These are phyloP conservation scores for Moniliella sp. DNA, from an alignment of 1,284 basidiomycete genomes.

Conservation along the genomic window DNA sequence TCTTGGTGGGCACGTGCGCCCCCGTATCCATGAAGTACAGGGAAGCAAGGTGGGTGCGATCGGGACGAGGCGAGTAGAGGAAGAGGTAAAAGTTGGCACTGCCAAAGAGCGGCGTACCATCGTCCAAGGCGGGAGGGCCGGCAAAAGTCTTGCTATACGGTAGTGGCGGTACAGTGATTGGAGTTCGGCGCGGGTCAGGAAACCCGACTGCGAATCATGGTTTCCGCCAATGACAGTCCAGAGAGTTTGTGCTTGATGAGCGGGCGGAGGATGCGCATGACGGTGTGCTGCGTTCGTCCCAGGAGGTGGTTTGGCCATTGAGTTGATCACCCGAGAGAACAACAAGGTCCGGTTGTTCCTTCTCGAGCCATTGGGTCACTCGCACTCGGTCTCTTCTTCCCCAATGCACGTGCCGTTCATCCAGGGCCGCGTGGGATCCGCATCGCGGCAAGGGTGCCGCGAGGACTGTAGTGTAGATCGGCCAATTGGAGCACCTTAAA, in stretches of 20 bases:
- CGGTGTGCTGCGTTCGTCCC: slow-evolving; percentile 62
- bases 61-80: slow-evolving; percentile 4
- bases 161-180: slow-evolving; percentile 47
- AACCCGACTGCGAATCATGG: slow-evolving; percentile 38
- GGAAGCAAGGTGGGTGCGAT: slow-evolving; percentile 59
- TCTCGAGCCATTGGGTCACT: slow-evolving; percentile 37
- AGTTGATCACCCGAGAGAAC: slow-evolving; percentile 39
- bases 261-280: slow-evolving; percentile 62
- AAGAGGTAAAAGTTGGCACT: slow-evolving; percentile 36
- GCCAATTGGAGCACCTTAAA: slow-evolving; percentile 29
- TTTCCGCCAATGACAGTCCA: slow-evolving; percentile 79
- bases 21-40: slow-evolving; percentile 85
- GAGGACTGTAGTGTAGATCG: slow-evolving; percentile 22
- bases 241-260: slow-evolving; percentile 50
- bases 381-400: slow-evolving; percentile 11
- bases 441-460: slow-evolving; percentile 6
- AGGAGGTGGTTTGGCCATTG: slow-evolving; percentile 51
- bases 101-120: too few relatives aligned
- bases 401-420: too few relatives aligned
- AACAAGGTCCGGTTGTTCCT: slow-evolving; percentile 67
- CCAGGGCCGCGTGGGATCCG: too few relatives aligned
- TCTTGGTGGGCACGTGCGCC: too few relatives aligned
- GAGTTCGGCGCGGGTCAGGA: slow-evolving; percentile 37
- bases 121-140: slow-evolving; percentile 57
- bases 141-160: slow-evolving; percentile 61